Conservation (phyloP, 1,284 basidiomycete genomes). For the Nidula niveotomentosa region DNA sequence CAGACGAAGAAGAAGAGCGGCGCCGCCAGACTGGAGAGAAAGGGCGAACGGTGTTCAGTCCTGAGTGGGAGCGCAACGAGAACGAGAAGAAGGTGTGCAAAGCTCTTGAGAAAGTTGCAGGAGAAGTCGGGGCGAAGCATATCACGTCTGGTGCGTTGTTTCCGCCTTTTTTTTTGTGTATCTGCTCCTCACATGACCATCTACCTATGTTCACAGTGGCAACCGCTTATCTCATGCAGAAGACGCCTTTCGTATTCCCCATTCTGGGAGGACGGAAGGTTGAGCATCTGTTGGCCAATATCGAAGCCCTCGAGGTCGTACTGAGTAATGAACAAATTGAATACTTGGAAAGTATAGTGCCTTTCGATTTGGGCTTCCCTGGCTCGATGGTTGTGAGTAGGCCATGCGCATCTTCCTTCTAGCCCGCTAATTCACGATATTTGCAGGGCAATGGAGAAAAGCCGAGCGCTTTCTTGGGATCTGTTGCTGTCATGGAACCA, state of each 20-base stretch:
- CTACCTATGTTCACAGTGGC: constrained; percentile 23
- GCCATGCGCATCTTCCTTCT: background rate
- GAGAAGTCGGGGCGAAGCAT: constrained; percentile 30
- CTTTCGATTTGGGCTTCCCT: constrained; percentile 44
- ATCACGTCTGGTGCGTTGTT: constrained; percentile 25
- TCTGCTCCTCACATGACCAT: background rate
- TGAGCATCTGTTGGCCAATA: constrained; percentile 43
- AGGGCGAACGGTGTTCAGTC: constrained; percentile 21
- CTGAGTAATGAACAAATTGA: constrained; percentile 40
- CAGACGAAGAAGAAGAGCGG: constrained; percentile 40
- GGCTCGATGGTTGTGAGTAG: constrained; percentile 31
- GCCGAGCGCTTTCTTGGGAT: background rate
- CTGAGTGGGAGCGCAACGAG: constrained; percentile 34
- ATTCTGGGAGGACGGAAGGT: constrained; percentile 49
- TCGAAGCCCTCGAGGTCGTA: constrained; percentile 42
- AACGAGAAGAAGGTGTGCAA: constrained; percentile 32
- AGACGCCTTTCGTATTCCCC: constrained; percentile 46
- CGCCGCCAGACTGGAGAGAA: constrained; percentile 37
- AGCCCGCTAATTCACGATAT: background rate
- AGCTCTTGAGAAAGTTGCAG: constrained; percentile 40
- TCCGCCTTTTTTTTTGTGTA: too few relatives aligned
- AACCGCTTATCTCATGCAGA: constrained; percentile 47
- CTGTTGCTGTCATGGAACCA: background rate
- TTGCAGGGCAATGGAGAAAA: background rate
- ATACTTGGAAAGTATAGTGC: constrained; percentile 37